These are phyloP conservation scores for Remersonia thermophila DNA, from an alignment of 2,329 filamentous ascomycete genomes.

Conservation along the genomic window DNA sequence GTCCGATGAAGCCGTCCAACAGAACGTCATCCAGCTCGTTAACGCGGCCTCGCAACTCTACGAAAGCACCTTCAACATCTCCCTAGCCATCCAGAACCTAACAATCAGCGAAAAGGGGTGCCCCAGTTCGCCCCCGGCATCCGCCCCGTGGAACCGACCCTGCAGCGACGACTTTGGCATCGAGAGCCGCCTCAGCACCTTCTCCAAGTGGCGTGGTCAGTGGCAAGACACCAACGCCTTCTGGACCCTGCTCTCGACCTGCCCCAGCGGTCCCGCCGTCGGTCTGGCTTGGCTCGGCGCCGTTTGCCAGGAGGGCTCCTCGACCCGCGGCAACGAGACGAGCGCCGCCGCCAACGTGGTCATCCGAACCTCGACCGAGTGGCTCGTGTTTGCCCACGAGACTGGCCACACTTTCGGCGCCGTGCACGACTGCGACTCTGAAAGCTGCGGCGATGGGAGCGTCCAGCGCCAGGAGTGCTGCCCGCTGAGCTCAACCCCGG, in stretches of 20 bases:
- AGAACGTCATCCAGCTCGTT: constrained; percentile 71
- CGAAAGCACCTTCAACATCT: constrained; percentile 88
- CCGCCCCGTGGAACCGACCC: constrained; percentile 71
- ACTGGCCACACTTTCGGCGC: constrained; percentile 90
- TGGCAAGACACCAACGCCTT: constrained; percentile 74
- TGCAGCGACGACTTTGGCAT: constrained; percentile 57
- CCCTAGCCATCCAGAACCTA: constrained; percentile 76
- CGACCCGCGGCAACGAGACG: constrained; percentile 50
- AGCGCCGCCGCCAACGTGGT: constrained; percentile 85
- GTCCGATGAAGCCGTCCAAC: constrained; percentile 47
- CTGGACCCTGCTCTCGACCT: constrained; percentile 81
- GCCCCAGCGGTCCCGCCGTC: constrained; percentile 71
- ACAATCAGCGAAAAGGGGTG: constrained; percentile 67
- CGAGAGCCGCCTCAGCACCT: constrained; percentile 68
- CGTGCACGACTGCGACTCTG: constrained; percentile 74
- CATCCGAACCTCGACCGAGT: constrained; percentile 68
- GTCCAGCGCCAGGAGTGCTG: constrained; percentile 54
- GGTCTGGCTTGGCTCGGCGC: constrained; percentile 90
- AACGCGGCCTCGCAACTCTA: constrained; percentile 81
- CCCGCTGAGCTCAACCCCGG: constrained; percentile 49
- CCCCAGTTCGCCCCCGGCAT: constrained; percentile 51
- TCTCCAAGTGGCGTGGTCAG: constrained; percentile 77
- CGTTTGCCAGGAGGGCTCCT: constrained; percentile 54
- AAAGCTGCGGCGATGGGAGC: constrained; percentile 53
- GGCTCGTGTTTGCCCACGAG: constrained; percentile 94